Percentiles rank a stretch among this genome's conserved stretches.
Conservation (phyloP, 768 basidiomycete species). For the Mycena metata region DNA sequence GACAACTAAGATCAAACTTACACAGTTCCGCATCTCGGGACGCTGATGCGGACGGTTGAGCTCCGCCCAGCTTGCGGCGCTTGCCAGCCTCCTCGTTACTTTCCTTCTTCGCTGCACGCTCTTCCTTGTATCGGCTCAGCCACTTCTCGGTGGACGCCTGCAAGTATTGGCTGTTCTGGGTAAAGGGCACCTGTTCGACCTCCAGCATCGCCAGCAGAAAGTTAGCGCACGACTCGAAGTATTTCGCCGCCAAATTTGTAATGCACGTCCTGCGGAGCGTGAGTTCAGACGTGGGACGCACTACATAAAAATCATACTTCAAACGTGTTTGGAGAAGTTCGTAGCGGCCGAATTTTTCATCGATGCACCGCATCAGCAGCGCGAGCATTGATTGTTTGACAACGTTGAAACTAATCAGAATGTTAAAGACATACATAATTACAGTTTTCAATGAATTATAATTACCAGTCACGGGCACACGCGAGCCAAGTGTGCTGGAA, state of each 20-base stretch:
- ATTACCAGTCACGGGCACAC: constrained; percentile 37
- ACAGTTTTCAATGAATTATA: too few relatives aligned
- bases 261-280: constrained; percentile 32
- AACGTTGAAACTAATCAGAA: constrained; percentile 43
- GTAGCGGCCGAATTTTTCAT: constrained; percentile 63
- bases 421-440: too few relatives aligned
- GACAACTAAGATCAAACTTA: too few relatives aligned
- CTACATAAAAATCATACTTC: too few relatives aligned
- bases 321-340: constrained; percentile 49
- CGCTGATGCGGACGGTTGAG: neutral
- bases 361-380: constrained; percentile 46
- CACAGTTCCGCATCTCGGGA: too few relatives aligned
- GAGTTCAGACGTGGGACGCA: too few relatives aligned
- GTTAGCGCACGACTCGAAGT: constrained; percentile 31
- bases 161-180: constrained; percentile 55
- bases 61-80: constrained; percentile 29
- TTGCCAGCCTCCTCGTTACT: constrained; percentile 21
- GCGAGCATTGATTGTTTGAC: constrained; percentile 46
- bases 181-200: constrained; percentile 53
- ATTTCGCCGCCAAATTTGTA: constrained; percentile 28
- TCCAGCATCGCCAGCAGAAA: constrained; percentile 47
- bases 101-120: constrained; percentile 40
- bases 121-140: constrained; percentile 50
- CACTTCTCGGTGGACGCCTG: constrained; percentile 48
- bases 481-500: constrained; percentile 50